phyloP scores from a whole-genome alignment of 352 stramenopile species.

The Phytophthora macrochlamydospora region DNA sequence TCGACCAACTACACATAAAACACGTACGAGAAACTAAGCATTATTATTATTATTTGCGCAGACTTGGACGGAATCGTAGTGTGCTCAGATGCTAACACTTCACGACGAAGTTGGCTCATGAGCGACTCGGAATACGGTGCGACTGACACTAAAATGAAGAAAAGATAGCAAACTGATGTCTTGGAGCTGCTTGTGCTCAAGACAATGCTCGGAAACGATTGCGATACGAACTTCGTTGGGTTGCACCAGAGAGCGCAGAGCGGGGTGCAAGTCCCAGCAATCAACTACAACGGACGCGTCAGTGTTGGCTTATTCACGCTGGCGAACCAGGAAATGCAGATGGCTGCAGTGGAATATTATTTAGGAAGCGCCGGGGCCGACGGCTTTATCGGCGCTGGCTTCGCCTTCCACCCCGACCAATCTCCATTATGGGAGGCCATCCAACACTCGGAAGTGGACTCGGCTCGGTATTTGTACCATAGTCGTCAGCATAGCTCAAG shows the following conservation, averaged over 20 bases:
- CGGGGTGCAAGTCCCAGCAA: constrained; percentile 36
- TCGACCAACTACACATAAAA: not conserved
- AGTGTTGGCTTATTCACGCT: constrained; percentile 51
- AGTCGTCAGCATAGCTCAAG: constrained; percentile 3
- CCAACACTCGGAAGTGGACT: constrained; percentile 3
- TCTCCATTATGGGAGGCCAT: constrained; percentile 54
- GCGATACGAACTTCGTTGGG: constrained; percentile 48
- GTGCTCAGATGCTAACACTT: constrained; percentile 24
- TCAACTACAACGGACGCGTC: constrained; percentile 25
- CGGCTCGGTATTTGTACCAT: constrained; percentile 30
- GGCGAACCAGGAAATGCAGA: constrained; percentile 46
- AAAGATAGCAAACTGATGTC: too few relatives aligned
- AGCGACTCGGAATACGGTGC: constrained; percentile 31
- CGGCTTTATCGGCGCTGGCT: constrained; percentile 65
- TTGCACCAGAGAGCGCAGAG: constrained; percentile 24
- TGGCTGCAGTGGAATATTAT: constrained; percentile 55
- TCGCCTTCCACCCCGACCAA: constrained; percentile 33
- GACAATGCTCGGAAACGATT: constrained; percentile 65
- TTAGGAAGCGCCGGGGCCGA: constrained; percentile 47
- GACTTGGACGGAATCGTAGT: constrained; percentile 33
- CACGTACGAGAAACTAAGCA: too few relatives aligned
- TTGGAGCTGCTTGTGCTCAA: constrained; percentile 8
- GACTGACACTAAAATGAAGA: not conserved
- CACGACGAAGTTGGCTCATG: constrained; percentile 29
- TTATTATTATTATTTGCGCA: constrained; percentile 1